A percentile compares a stretch with the other conserved stretches of the same genome.
phyloP scores from a whole-genome alignment of 148 eudicot genomes.

The Nyssa sinensis region DNA sequence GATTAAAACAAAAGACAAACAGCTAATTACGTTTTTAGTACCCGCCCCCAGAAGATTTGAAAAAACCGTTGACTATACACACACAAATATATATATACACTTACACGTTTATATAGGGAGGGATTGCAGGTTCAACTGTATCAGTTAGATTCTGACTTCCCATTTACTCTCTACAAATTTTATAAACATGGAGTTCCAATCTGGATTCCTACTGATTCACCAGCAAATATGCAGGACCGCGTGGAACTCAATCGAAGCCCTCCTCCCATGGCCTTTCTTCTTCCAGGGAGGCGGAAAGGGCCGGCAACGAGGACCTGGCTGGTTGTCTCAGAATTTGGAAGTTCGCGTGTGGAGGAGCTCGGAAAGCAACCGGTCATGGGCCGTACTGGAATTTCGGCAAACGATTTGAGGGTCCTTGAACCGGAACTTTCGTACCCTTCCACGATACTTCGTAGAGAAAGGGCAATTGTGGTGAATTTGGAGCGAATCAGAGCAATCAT shows the following conservation, averaged over 20 bases:
- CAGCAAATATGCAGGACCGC: not conserved
- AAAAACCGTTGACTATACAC: too few species aligned
- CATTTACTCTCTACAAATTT: too few species aligned
- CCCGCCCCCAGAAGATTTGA: too few species aligned
- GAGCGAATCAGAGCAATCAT: conserved; percentile 37
- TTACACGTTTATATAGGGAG: too few species aligned
- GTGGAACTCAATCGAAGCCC: not conserved
- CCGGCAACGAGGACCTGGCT: not conserved
- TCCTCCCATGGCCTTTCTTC: too few species aligned
- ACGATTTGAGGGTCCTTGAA: conserved; percentile 34
- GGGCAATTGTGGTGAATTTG: conserved; percentile 32
- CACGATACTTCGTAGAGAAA: conserved; percentile 31
- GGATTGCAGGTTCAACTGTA: too few species aligned
- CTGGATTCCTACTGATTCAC: too few species aligned
- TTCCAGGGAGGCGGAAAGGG: not conserved
- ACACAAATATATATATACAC: too few species aligned
- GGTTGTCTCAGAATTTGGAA: not conserved
- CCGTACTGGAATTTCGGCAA: conserved; percentile 26
- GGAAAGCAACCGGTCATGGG: conserved; percentile 29
- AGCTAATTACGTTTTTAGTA: too few species aligned
- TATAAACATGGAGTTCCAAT: too few species aligned
- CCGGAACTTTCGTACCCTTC: conserved; percentile 38
- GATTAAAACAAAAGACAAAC: too few species aligned
- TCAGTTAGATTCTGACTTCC: too few species aligned
- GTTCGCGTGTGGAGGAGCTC: conserved; percentile 2